Evolutionary conservation across 2,329 filamentous ascomycete genomes (phyloP).

Genomic region (Aphanocladium album): DNA sequence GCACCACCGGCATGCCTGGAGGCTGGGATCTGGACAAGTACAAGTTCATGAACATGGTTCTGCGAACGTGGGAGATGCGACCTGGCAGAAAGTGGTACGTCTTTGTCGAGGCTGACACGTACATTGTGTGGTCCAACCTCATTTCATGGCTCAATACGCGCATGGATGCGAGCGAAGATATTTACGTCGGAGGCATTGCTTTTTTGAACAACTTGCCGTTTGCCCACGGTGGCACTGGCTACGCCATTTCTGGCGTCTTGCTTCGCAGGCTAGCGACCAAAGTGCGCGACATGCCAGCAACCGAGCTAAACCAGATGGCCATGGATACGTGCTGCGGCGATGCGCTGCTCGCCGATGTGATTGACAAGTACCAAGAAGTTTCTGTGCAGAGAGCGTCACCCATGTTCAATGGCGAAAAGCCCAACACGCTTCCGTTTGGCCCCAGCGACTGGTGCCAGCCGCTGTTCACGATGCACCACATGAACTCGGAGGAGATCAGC

Average conservation of each 20-base stretch:
- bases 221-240: slow-evolving; percentile 55
- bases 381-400: slow-evolving; percentile 42
- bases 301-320: slow-evolving; percentile 42
- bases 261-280: slow-evolving; percentile 42
- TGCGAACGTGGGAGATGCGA: slow-evolving; percentile 49
- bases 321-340: slow-evolving; percentile 47
- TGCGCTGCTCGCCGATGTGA: slow-evolving; percentile 42
- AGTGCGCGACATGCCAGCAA: slow-evolving; percentile 35
- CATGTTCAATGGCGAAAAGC: slow-evolving; percentile 53
- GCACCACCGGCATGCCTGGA: slow-evolving; percentile 28
- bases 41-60: slow-evolving; percentile 55
- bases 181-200: slow-evolving; percentile 49
- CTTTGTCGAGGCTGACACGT: slow-evolving; percentile 55
- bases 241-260: slow-evolving; percentile 47
- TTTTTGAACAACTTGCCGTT: slow-evolving; percentile 42
- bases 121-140: slow-evolving; percentile 51
- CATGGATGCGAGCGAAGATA: slow-evolving; percentile 37
- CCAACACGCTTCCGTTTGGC: slow-evolving; percentile 44
- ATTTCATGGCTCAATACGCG: slow-evolving; percentile 42
- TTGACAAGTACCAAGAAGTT: slow-evolving; percentile 37
- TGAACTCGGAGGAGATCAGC: slow-evolving; percentile 47
- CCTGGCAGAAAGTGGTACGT: slow-evolving; percentile 54
- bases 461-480: slow-evolving; percentile 53
- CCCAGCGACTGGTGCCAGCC: slow-evolving; percentile 51
- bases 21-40: slow-evolving; percentile 56